Conservation (phyloP, 2,329 filamentous ascomycete species). For the Rhynchosporium secalis region DNA sequence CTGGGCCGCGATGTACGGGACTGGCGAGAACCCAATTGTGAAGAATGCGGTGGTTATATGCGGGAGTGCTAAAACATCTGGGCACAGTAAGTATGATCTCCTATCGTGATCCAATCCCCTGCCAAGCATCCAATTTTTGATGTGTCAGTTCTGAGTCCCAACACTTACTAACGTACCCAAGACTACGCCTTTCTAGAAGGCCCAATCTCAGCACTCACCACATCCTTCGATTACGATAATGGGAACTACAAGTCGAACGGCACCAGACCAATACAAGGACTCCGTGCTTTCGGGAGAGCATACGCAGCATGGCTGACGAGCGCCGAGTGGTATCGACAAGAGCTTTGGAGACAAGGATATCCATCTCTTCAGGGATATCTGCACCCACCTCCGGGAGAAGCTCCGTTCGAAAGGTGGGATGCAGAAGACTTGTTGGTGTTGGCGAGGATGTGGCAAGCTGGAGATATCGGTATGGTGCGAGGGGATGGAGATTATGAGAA, state of each 20-base stretch:
- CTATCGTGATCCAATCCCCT: neutral
- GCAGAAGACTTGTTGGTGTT: constrained; percentile 46
- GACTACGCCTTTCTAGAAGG: constrained; percentile 50
- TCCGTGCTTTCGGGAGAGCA: constrained; percentile 48
- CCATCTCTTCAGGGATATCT: constrained; percentile 43
- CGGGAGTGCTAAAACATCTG: constrained; percentile 47
- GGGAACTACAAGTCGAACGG: constrained; percentile 37
- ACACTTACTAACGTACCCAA: neutral
- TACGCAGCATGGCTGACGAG: constrained; percentile 51
- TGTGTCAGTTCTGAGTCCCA: neutral
- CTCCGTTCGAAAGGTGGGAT: constrained; percentile 44
- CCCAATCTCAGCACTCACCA: constrained; percentile 45
- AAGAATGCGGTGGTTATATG: constrained; percentile 47
- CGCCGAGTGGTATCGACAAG: constrained; percentile 47
- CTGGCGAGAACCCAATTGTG: constrained; percentile 37
- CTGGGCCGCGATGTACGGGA: constrained; percentile 48
- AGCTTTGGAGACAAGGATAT: constrained; percentile 43
- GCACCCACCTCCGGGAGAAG: constrained; percentile 35
- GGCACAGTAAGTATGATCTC: constrained; percentile 39
- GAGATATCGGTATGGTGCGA: constrained; percentile 40
- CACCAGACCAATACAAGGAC: constrained; percentile 40
- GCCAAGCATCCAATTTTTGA: neutral
- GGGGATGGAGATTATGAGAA: constrained; percentile 45
- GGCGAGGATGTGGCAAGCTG: constrained; percentile 49
- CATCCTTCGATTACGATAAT: constrained; percentile 44